Evolutionary conservation across 441 rosid genomes (phyloP).

Genomic region (Brassica hybrid): DNA sequence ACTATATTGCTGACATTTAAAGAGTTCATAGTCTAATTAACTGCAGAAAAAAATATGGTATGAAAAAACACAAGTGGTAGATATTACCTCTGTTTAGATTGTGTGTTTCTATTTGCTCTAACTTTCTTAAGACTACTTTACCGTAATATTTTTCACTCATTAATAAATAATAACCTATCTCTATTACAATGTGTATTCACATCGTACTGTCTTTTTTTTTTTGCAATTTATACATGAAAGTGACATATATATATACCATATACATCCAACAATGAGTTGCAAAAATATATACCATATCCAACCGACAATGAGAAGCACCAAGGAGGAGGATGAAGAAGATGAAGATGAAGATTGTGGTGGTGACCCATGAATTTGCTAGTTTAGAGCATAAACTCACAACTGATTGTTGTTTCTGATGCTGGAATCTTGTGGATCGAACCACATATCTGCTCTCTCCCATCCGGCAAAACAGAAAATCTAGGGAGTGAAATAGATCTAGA

Average conservation of each 20-base stretch:
- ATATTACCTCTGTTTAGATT: background rate
- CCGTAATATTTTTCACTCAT: background rate
- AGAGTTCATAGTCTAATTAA: conserved; percentile 19
- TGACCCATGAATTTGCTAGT: conserved; percentile 5
- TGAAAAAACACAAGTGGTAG: background rate
- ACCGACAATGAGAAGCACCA: background rate
- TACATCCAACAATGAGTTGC: background rate
- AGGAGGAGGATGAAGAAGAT: conserved; percentile 3
- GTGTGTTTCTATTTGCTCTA: background rate
- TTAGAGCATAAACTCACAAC: conserved; percentile 5
- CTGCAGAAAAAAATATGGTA: background rate
- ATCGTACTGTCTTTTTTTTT: background rate
- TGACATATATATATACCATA: background rate
- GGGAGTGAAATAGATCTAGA: conserved; percentile 5
- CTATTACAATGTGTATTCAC: background rate
- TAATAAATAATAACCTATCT: background rate
- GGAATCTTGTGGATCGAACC: conserved; percentile 6
- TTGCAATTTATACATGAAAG: background rate
- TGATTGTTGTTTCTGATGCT: conserved; percentile 1
- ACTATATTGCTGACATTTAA: background rate
- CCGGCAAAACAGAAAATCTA: background rate
- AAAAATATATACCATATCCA: background rate
- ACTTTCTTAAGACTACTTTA: background rate
- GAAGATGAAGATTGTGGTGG: conserved; percentile 5
- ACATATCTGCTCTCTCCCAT: conserved; percentile 1